These are phyloP conservation scores for Diaporthe citri DNA, from an alignment of 2,329 filamentous ascomycete species.

Conservation along the genomic window DNA sequence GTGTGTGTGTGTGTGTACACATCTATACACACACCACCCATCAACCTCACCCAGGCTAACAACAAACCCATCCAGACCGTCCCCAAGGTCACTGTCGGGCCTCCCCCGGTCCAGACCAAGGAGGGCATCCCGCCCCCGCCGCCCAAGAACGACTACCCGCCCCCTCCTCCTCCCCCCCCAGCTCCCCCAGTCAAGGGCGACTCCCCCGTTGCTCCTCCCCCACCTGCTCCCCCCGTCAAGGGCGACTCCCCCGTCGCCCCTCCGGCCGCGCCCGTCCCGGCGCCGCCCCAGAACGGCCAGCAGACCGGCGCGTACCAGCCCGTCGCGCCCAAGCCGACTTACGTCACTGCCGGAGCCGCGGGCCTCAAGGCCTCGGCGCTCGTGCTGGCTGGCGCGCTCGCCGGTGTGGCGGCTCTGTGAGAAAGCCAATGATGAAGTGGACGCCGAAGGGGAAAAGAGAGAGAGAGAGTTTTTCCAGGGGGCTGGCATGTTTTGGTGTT, in stretches of 20 bases:
- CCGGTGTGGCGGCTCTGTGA: conserved; percentile 48
- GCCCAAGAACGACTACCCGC: not conserved
- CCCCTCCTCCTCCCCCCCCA: not conserved
- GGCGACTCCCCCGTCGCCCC: not conserved
- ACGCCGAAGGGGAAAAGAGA: not conserved
- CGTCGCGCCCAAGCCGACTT: conserved; percentile 44
- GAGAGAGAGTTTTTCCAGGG: too few relatives aligned
- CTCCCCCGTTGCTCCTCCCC: not conserved
- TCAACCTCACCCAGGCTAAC: not conserved
- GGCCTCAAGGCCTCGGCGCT: conserved; percentile 20
- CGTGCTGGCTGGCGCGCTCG: conserved; percentile 23
- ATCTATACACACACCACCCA: not conserved
- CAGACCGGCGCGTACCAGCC: conserved; percentile 40
- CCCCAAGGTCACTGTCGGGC: not conserved
- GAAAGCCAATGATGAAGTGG: not conserved
- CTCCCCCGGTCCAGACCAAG: not conserved
- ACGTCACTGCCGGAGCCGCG: conserved; percentile 45
- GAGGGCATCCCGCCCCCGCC: not conserved
- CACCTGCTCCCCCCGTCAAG: not conserved
- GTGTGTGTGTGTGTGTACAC: not conserved
- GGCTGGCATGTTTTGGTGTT: conserved; percentile 24
- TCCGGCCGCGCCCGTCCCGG: conserved; percentile 24
- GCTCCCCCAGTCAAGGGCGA: conserved; percentile 8
- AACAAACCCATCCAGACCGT: not conserved
- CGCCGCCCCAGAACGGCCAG: conserved; percentile 29